These are phyloP conservation scores for Trichoderma citrinoviride DNA, from an alignment of 2,329 filamentous ascomycete genomes.

Conservation along the genomic window DNA sequence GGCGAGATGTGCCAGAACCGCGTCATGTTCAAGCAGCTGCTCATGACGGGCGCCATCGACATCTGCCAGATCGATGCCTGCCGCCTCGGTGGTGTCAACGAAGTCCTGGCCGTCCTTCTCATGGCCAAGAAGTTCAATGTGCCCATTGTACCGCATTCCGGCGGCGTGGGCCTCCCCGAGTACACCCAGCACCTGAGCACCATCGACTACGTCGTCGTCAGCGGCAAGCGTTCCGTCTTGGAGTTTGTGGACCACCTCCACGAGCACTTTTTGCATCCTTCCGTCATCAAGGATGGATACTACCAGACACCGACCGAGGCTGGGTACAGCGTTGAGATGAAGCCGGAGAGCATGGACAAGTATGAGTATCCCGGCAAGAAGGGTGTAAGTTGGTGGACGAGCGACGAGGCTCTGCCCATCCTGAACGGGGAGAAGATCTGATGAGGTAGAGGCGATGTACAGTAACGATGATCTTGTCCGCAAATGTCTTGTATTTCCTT, in stretches of 20 bases:
- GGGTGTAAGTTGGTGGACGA: slow-evolving; percentile 82
- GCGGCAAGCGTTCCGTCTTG: slow-evolving; percentile 74
- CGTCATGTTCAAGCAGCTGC: slow-evolving; percentile 89
- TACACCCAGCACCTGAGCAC: slow-evolving; percentile 92
- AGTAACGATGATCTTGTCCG: background rate
- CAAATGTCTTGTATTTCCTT: background rate
- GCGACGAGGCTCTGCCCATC: slow-evolving; percentile 73
- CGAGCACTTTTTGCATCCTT: slow-evolving; percentile 85
- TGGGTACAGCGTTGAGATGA: slow-evolving; percentile 94
- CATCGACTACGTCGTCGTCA: slow-evolving; percentile 88
- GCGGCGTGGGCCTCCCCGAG: slow-evolving; percentile 86
- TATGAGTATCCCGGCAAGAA: slow-evolving; percentile 74
- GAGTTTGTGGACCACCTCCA: slow-evolving; percentile 94
- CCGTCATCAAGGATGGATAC: slow-evolving; percentile 77
- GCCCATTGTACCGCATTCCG: slow-evolving; percentile 84
- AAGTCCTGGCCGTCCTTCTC: slow-evolving; percentile 84
- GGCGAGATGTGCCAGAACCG: slow-evolving; percentile 97
- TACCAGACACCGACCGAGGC: slow-evolving; percentile 81
- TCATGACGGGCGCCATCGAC: slow-evolving; percentile 76
- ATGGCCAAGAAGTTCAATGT: slow-evolving; percentile 77
- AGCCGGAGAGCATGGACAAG: slow-evolving; percentile 76
- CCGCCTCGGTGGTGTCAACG: slow-evolving; percentile 85
- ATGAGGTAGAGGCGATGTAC: slow-evolving; percentile 31
- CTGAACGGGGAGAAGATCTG: slow-evolving; percentile 58
- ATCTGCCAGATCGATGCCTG: slow-evolving; percentile 90